Evolutionary conservation across 2,329 filamentous ascomycete genomes (phyloP).

Genomic region (Diaporthe humulicola): DNA sequence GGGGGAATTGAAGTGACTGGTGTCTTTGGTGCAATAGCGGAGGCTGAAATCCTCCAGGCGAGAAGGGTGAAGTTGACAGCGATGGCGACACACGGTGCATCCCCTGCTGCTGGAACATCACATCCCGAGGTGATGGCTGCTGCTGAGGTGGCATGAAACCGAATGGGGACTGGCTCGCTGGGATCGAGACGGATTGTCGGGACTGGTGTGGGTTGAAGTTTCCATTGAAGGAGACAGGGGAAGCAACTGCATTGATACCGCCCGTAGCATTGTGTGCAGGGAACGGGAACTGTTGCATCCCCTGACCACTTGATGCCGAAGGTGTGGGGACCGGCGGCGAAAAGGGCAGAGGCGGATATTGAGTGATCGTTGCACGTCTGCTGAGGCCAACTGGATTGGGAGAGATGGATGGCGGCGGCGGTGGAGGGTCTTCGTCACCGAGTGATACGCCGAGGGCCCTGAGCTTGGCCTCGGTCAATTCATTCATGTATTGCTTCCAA

Average conservation of each 20-base stretch:
- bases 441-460: conserved; percentile 89
- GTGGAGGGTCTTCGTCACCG: conserved; percentile 77
- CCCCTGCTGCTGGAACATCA: conserved; percentile 66
- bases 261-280: conserved; percentile 67
- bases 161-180: conserved; percentile 55
- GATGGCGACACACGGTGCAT: conserved; percentile 75
- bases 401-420: conserved; percentile 73
- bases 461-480: conserved; percentile 90
- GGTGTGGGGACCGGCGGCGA: conserved; percentile 86
- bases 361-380: conserved; percentile 75
- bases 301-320: conserved; percentile 80
- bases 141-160: conserved; percentile 74
- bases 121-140: conserved; percentile 70
- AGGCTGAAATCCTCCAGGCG: conserved; percentile 62
- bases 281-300: conserved; percentile 69
- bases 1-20: conserved; percentile 70
- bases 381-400: conserved; percentile 73
- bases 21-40: conserved; percentile 67
- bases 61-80: conserved; percentile 71
- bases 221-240: conserved; percentile 77
- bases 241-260: conserved; percentile 74
- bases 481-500: conserved; percentile 83
- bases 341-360: conserved; percentile 82
- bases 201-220: conserved; percentile 81
- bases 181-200: conserved; percentile 79